A percentile compares a stretch with the other conserved stretches of the same genome.
Evolutionary conservation across 352 stramenopile genomes (phyloP).

Genomic region (Globisporangium cystogenes): DNA sequence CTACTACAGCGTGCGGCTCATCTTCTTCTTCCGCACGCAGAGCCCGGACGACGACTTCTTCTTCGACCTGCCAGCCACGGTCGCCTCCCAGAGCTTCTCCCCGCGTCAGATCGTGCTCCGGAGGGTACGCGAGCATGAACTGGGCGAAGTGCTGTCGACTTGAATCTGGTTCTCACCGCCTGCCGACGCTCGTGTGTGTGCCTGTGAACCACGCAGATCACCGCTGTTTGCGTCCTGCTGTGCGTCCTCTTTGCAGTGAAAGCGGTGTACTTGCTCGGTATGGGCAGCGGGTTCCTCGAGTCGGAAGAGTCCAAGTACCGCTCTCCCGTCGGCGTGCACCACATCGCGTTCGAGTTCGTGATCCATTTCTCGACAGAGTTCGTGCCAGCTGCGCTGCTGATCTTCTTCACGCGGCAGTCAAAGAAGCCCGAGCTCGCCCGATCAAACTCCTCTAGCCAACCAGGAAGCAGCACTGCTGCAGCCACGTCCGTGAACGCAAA

Average conservation of each 20-base stretch:
- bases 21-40: constrained; percentile 76
- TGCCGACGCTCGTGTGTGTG: neutral
- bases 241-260: constrained; percentile 67
- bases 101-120: constrained; percentile 62
- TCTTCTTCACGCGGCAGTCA: constrained; percentile 52
- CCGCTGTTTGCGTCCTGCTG: constrained; percentile 62
- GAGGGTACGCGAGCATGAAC: constrained; percentile 25
- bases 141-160: too few relatives aligned
- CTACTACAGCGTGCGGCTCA: constrained; percentile 78
- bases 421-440: constrained; percentile 19
- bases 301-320: constrained; percentile 61
- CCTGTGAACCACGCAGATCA: constrained; percentile 35
- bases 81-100: constrained; percentile 16
- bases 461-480: constrained; percentile 17
- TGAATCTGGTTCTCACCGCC: constrained; percentile 5
- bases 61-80: constrained; percentile 56
- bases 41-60: constrained; percentile 76
- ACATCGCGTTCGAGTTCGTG: constrained; percentile 67
- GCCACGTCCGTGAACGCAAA: constrained; percentile 24
- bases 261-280: constrained; percentile 63
- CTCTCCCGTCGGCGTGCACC: constrained; percentile 52
- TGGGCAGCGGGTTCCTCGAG: constrained; percentile 51
- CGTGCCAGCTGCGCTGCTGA: constrained; percentile 52
- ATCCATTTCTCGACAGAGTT: constrained; percentile 77
- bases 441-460: constrained; percentile 20